Evolutionary conservation across 345 rosid species (phyloP).

Genomic region (thale cress (Arabidopsis thaliana)): TAIR10.1 NC_003074.8:16893001-16893500

Average conservation of each 20-base stretch:
- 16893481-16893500: slow-evolving; percentile 77
- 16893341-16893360: neutral
- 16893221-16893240: slow-evolving; percentile 81
- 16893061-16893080: slow-evolving; percentile 69
- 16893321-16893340: slow-evolving; percentile 56
- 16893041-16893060: slow-evolving; percentile 80
- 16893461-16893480: slow-evolving; percentile 73
- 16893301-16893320: slow-evolving; percentile 68
- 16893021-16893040: slow-evolving; percentile 63
- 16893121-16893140: slow-evolving; percentile 93
- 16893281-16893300: slow-evolving; percentile 54
- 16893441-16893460: slow-evolving; percentile 81
- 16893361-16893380: neutral
- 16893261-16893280: slow-evolving; percentile 60
- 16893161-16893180: slow-evolving; percentile 56
- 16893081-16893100: slow-evolving; percentile 65
- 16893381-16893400: neutral
- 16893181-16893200: slow-evolving; percentile 74
- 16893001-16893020: slow-evolving; percentile 31
- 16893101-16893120: slow-evolving; percentile 80
- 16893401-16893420: slow-evolving; percentile 62
- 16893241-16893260: slow-evolving; percentile 80
- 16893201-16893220: slow-evolving; percentile 62
- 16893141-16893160: slow-evolving; percentile 81
- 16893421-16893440: slow-evolving; percentile 70